phyloP scores from a whole-genome alignment of 192 early-diverging fungal species.

The Coemansia pectinata region DNA sequence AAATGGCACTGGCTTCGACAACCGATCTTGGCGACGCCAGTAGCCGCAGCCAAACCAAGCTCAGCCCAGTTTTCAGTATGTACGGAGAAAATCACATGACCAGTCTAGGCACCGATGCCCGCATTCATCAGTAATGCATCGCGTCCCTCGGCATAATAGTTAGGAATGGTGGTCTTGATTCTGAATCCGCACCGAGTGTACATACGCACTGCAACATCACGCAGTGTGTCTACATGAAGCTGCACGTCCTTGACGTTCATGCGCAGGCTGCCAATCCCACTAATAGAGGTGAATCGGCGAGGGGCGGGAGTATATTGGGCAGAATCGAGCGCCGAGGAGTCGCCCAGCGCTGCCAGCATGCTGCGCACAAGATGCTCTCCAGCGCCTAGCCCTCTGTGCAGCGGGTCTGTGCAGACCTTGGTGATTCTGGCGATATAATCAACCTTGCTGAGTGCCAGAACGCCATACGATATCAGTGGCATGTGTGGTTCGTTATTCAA shows the following conservation, averaged over 20 bases:
- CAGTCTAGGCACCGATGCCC: neutral
- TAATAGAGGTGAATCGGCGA: neutral
- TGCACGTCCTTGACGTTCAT: neutral
- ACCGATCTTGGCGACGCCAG: neutral
- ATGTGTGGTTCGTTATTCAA: neutral
- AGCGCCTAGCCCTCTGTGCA: conserved; percentile 6
- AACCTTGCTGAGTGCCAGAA: conserved; percentile 12
- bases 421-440: conserved; percentile 18
- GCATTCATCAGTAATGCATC: conserved; percentile 15
- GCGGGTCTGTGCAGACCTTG: conserved; percentile 25
- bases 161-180: conserved; percentile 2
- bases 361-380: conserved; percentile 14
- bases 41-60: neutral
- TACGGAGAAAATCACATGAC: conserved; percentile 5
- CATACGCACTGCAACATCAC: conserved; percentile 12
- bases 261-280: neutral
- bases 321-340: neutral
- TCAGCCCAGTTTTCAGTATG: neutral
- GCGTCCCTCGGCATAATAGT: conserved; percentile 21
- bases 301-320: neutral
- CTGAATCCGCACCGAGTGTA: conserved; percentile 20
- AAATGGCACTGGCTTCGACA: neutral
- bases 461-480: conserved; percentile 10
- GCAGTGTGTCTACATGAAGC: conserved; percentile 24
- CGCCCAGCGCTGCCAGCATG: conserved; percentile 14